Evolutionary conservation across 352 stramenopile species (phyloP), one percentile per base, ranked within the genome.

Genomic region (Phytophthora foliorum): DNA sequence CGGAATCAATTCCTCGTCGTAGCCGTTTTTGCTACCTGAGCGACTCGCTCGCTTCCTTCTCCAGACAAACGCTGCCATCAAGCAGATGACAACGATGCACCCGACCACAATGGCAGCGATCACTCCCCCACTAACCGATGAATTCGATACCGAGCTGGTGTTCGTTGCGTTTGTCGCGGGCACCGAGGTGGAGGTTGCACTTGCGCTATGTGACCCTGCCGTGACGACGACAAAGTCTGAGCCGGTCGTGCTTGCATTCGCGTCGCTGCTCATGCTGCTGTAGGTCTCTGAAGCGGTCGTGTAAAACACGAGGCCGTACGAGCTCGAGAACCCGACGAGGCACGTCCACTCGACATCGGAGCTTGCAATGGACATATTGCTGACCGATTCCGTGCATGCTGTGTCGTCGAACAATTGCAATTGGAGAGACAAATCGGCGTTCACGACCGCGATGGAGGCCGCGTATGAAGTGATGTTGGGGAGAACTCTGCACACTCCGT

Each of bases 221-320:
- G 42, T 27, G 25, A 69, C 54, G 52, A 64, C 59, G 13, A 29
- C 46, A 45, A 72, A 62, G n/a, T 67, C 48, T 19, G 57, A 72
- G 5, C 56, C 56, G 1, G 48, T 36, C 9, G 56, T 67, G 46
- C 48, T 62, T 24, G 29, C 49, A 21, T 59, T 57, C 5, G 32
- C 42, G 25, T 52, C 46, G 3, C 36, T 21, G 6, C 55, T 56
- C 56, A 32, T 53, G 31, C 62, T 69, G 45, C 31, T 65, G 21
- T 55, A 65, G 3, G 62, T 55, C 38, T 39, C 21, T 4, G 62
- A 70, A 2, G 27, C 45, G 14, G 42, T 64, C 6, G 62, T 70
- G 55, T 70, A 70, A 21, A 59, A 65, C 46, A 70, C 62, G 8
- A 70, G 34, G 22, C 62, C 62, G 29, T 70, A 65, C 14, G 57